A percentile compares a stretch with the other conserved stretches of the same genome.
These are phyloP conservation scores for Tulasnella sp. DNA, from an alignment of 768 basidiomycete species.

Conservation along the genomic window DNA sequence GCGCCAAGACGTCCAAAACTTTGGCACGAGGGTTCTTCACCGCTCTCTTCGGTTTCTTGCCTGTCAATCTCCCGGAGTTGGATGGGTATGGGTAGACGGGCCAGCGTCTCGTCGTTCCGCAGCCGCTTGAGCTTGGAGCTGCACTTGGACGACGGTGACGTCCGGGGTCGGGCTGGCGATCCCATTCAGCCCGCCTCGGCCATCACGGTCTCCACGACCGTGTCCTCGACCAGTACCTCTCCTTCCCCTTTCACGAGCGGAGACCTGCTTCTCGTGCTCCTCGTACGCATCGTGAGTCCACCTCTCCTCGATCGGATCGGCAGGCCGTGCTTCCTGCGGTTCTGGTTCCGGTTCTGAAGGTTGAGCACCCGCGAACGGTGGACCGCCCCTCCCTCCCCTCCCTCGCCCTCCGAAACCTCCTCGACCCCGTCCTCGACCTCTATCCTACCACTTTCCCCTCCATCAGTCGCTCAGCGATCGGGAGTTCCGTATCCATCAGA, in stretches of 20 bases:
- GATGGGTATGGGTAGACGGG: background rate
- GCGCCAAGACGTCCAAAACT: background rate
- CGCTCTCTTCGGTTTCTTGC: background rate
- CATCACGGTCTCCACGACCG: background rate
- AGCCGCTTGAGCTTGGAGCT: slow-evolving; percentile 7
- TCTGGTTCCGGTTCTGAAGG: background rate
- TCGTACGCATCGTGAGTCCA: too few relatives aligned
- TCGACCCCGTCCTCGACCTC: slow-evolving; percentile 41
- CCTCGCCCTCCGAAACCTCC: background rate
- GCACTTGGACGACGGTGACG: background rate
- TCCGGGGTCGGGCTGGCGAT: background rate
- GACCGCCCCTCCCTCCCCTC: background rate
- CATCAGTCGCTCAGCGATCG: slow-evolving; percentile 81
- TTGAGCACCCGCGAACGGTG: too few relatives aligned
- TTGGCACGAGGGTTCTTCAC: background rate
- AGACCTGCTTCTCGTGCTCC: too few relatives aligned
- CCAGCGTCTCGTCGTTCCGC: background rate
- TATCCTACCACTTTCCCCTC: slow-evolving; percentile 66
- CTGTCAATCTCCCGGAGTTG: background rate
- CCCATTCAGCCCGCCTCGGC: background rate
- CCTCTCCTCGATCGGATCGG: too few relatives aligned
- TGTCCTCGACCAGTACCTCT: background rate
- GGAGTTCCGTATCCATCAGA: slow-evolving; percentile 65
- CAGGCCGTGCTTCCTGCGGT: background rate
- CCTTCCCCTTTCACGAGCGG: slow-evolving; percentile 6